These are phyloP conservation scores for Aspergillus japonicus DNA, from an alignment of 2,329 filamentous ascomycete species.

Conservation along the genomic window DNA sequence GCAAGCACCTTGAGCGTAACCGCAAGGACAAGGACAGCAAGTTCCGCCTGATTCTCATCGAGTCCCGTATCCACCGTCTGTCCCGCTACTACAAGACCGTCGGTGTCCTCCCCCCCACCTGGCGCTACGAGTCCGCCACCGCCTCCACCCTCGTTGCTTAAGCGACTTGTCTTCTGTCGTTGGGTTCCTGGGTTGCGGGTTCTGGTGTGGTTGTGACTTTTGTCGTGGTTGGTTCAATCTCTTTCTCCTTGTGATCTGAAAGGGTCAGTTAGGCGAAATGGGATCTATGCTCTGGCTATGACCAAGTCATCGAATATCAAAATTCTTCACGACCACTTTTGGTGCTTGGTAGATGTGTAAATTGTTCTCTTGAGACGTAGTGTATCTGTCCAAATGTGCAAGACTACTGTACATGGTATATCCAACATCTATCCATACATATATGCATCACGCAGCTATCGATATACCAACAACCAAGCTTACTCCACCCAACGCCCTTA, in stretches of 20 bases:
- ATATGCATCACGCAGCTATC: neutral
- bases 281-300: neutral
- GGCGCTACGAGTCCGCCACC: conserved; percentile 98
- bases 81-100: conserved; percentile 99
- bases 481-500: neutral
- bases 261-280: neutral
- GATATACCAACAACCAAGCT: no score
- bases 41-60: conserved; percentile 99
- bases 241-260: neutral
- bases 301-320: no score
- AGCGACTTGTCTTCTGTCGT: conserved; percentile 28
- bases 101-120: conserved; percentile 79
- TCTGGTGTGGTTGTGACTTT: neutral
- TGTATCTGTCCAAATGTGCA: no score
- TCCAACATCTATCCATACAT: neutral
- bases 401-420: no score
- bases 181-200: neutral
- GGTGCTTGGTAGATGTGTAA: neutral
- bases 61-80: conserved; percentile 99
- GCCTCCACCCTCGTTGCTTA: conserved; percentile 92
- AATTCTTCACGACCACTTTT: no score
- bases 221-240: neutral
- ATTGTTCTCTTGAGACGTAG: no score
- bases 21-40: conserved; percentile 99
- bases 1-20: conserved; percentile 99